Evolutionary conservation across 306 rosid species (phyloP).

Genomic region (Albizia julibrissin): DNA sequence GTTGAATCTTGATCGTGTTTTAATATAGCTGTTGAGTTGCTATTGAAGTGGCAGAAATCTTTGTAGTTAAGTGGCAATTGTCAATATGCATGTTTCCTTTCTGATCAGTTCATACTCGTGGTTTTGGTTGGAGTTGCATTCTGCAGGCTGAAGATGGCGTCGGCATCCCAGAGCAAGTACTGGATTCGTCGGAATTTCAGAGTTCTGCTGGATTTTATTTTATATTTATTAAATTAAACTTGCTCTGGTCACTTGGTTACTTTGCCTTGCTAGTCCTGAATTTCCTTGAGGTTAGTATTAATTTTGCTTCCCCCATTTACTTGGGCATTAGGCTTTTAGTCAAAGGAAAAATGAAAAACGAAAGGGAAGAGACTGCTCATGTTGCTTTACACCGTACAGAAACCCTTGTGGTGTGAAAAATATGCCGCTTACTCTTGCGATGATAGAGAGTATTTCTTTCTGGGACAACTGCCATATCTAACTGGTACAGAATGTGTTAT

Average conservation of each 20-base stretch:
- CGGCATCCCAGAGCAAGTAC: constrained; percentile 90
- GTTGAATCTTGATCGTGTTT: constrained; percentile 6
- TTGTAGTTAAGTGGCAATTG: background rate
- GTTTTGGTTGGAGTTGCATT: constrained; percentile 39
- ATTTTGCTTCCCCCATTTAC: background rate
- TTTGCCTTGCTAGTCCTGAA: constrained; percentile 74
- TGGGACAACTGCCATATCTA: constrained; percentile 89
- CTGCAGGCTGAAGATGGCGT: constrained; percentile 95
- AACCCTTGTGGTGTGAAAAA: constrained; percentile 88
- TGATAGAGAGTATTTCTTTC: constrained; percentile 82
- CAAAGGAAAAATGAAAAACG: constrained; percentile 22
- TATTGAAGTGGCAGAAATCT: constrained; percentile 6
- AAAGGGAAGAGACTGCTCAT: constrained; percentile 22
- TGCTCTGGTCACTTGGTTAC: constrained; percentile 74
- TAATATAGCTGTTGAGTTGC: constrained; percentile 12
- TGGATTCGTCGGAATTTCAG: constrained; percentile 71
- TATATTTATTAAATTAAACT: constrained; percentile 42
- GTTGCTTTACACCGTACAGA: constrained; percentile 53
- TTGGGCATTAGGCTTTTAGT: constrained; percentile 22
- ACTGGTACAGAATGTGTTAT: constrained; percentile 64
- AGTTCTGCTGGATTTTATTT: constrained; percentile 70
- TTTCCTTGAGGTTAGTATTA: constrained; percentile 79
- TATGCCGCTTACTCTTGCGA: constrained; percentile 53
- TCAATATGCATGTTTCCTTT: constrained; percentile 2
- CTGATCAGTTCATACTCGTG: constrained; percentile 30